phyloP scores from a whole-genome alignment of 2,329 filamentous ascomycete genomes.

The Clonostachys chloroleuca region DNA sequence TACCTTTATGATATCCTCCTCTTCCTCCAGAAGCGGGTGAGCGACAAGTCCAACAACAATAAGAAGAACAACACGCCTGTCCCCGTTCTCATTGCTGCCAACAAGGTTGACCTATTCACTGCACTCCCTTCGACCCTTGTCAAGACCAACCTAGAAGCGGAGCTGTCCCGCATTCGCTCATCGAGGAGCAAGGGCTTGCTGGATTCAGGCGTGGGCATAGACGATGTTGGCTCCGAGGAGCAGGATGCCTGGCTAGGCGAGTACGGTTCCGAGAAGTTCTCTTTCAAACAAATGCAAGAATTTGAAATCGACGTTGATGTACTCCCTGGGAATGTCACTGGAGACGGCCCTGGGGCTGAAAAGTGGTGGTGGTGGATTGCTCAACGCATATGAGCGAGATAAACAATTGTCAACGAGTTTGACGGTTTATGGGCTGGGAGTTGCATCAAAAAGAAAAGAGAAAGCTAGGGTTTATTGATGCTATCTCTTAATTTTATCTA shows the following conservation, averaged over 20 bases:
- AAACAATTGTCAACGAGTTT: too few relatives aligned
- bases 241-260: constrained; percentile 83
- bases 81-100: constrained; percentile 80
- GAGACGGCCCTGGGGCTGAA: constrained; percentile 65
- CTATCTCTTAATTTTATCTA: too few relatives aligned
- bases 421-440: too few relatives aligned
- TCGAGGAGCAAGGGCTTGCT: constrained; percentile 77
- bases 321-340: constrained; percentile 66
- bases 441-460: too few relatives aligned
- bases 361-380: constrained; percentile 93
- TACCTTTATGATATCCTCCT: constrained; percentile 92
- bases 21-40: constrained; percentile 68
- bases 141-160: constrained; percentile 69
- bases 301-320: constrained; percentile 77
- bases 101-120: constrained; percentile 95
- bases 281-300: constrained; percentile 78
- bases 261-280: constrained; percentile 72
- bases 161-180: constrained; percentile 73
- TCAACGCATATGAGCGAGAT: constrained; percentile 21
- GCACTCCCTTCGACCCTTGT: constrained; percentile 78
- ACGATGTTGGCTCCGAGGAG: constrained; percentile 59
- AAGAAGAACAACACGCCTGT: constrained; percentile 34
- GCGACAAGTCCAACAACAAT: constrained; percentile 14
- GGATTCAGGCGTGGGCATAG: constrained; percentile 71
- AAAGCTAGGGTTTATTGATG: too few relatives aligned